Evolutionary conservation across 2,329 filamentous ascomycete species (phyloP).

Genomic region (Fusarium temperatum): DNA sequence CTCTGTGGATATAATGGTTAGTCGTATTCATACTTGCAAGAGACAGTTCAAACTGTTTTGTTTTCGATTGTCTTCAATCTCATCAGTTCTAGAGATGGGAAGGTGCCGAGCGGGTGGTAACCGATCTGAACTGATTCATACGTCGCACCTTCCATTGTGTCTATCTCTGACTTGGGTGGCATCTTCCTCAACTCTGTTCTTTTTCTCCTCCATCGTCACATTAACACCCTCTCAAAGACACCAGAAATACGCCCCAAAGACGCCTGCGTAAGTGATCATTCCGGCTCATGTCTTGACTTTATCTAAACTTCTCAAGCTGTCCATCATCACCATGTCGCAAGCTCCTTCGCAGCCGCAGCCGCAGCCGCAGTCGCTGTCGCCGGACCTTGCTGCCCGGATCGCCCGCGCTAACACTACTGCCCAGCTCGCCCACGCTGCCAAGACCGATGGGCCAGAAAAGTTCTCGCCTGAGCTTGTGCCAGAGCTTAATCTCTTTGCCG

Average conservation of each 20-base stretch:
- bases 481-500: not conserved
- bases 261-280: not conserved
- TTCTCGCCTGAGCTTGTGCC: not conserved
- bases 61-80: no score
- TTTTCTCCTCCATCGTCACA: not conserved
- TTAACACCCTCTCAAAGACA: no score
- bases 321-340: not conserved
- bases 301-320: not conserved
- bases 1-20: no score
- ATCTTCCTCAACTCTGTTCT: not conserved
- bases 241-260: not conserved
- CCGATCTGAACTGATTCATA: not conserved
- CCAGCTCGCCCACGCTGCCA: fast-evolving
- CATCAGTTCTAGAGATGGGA: no score
- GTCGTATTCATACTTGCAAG: no score
- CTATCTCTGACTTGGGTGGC: not conserved
- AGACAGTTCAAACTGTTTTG: no score
- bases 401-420: not conserved
- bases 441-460: not conserved
- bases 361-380: no score
- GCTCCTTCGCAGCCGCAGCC: no score
- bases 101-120: no score
- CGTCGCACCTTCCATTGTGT: not conserved
- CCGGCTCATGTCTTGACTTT: not conserved
- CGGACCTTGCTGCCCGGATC: no score